phyloP scores from a whole-genome alignment of 345 rosid species.

The Lumnitzera littorea region DNA sequence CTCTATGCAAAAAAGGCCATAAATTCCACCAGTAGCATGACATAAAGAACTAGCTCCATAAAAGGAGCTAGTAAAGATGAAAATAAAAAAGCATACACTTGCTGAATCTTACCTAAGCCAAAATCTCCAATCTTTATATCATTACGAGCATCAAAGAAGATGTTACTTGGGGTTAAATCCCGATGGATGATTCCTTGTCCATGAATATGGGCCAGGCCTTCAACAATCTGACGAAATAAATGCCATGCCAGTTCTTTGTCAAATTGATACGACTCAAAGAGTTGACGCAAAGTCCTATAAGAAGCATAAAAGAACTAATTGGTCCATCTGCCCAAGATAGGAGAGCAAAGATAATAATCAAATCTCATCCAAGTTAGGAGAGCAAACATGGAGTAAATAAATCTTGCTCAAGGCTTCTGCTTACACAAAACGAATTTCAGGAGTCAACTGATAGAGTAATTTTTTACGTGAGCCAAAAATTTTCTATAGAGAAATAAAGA shows the following conservation, averaged over 20 bases:
- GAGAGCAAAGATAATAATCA: too few species aligned
- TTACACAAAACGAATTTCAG: too few species aligned
- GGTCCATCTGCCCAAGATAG: too few species aligned
- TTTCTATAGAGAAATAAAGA: too few species aligned
- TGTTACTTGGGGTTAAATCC: conserved; percentile 89
- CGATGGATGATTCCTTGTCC: conserved; percentile 98
- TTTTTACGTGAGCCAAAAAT: too few species aligned
- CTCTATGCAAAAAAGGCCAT: too few species aligned
- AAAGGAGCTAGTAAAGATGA: conserved; percentile 7
- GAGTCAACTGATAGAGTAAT: too few species aligned
- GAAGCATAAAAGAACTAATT: conserved; percentile 6
- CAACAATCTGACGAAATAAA: conserved; percentile 84
- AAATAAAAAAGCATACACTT: conserved; percentile 4
- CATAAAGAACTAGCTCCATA: too few species aligned
- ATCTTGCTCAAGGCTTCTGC: too few species aligned
- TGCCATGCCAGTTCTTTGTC: conserved; percentile 88
- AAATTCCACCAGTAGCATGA: too few species aligned
- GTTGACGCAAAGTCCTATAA: conserved; percentile 82
- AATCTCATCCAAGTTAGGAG: too few species aligned
- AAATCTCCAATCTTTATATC: conserved; percentile 97
- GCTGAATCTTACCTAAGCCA: conserved; percentile 67
- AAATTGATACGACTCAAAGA: conserved; percentile 80
- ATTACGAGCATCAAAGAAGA: conserved; percentile 90
- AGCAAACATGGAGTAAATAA: too few species aligned
- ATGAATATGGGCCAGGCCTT: conserved; percentile 92